Conservation (phyloP, 805 yeast genomes). For the Komagataella phaffii region DNA sequence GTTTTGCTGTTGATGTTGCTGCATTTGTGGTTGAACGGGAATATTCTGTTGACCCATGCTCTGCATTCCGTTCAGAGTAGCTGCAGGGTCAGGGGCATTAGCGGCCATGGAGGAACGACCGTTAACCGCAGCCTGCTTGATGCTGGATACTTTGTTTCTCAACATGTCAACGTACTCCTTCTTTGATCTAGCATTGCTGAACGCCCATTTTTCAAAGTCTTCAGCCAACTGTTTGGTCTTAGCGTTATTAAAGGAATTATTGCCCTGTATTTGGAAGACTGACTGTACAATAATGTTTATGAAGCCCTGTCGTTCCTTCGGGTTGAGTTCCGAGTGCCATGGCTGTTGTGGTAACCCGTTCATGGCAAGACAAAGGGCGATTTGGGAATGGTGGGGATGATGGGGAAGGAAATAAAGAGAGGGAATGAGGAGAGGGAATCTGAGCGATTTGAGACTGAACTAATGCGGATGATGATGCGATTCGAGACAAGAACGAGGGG, state of each 20-base stretch:
- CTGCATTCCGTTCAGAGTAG: slow-evolving; percentile 8
- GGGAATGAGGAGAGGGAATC: neutral
- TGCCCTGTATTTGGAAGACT: slow-evolving; percentile 19
- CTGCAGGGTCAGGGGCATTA: slow-evolving; percentile 5
- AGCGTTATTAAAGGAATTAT: slow-evolving; percentile 13
- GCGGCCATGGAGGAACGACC: slow-evolving; percentile 16
- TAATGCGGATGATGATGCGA: neutral
- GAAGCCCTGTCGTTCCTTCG: slow-evolving; percentile 18
- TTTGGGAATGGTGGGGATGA: neutral
- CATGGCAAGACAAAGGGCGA: neutral
- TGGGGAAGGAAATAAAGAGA: no score
- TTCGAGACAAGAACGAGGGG: neutral
- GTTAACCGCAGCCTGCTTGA: slow-evolving; percentile 26
- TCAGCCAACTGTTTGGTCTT: slow-evolving; percentile 45
- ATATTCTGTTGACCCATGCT: slow-evolving; percentile 9
- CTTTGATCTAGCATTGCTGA: slow-evolving; percentile 39
- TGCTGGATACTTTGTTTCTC: slow-evolving; percentile 22
- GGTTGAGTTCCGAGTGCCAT: slow-evolving; percentile 10
- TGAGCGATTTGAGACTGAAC: neutral
- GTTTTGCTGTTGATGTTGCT: slow-evolving; percentile 11
- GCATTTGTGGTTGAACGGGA: slow-evolving; percentile 13
- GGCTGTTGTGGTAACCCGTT: neutral
- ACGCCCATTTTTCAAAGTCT: slow-evolving; percentile 59
- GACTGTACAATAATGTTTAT: slow-evolving; percentile 17
- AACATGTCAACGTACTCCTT: slow-evolving; percentile 42